Conservation (phyloP, 305 asterid genomes). For the Fraxinus sp. region DNA sequence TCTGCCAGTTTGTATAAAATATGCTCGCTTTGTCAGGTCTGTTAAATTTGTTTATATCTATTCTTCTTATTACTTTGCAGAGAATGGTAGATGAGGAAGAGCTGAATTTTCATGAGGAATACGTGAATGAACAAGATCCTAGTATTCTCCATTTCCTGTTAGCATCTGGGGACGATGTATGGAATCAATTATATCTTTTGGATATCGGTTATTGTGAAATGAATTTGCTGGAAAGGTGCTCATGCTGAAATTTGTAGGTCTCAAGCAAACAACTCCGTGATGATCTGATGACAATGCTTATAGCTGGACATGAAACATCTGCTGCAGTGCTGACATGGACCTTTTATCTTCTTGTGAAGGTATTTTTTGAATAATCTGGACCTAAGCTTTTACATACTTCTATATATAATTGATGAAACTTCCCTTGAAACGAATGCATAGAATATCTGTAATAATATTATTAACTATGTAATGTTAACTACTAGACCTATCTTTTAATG, state of each 20-base stretch:
- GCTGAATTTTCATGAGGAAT: constrained; percentile 94
- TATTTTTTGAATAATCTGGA: constrained; percentile 20
- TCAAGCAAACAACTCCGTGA: constrained; percentile 99
- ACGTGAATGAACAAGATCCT: constrained; percentile 96
- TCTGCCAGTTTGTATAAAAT: background rate
- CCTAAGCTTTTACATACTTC: background rate
- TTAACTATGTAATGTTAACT: background rate
- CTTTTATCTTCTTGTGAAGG: constrained; percentile 91
- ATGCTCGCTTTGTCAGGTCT: background rate
- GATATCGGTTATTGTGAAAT: constrained; percentile 18
- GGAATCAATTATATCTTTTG: constrained; percentile 25
- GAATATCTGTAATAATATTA: background rate
- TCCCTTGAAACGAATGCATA: background rate
- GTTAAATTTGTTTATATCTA: background rate
- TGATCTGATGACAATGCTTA: constrained; percentile 96
- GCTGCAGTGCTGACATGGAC: constrained; percentile 99
- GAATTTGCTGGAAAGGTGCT: constrained; percentile 33
- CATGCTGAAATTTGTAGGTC: constrained; percentile 55
- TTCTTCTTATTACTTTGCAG: constrained; percentile 46
- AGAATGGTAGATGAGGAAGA: constrained; percentile 96
- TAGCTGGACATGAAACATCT: constrained; percentile 99
- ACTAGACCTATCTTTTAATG: background rate
- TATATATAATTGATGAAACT: background rate
- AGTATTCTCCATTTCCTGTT: constrained; percentile 93
- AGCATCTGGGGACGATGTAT: constrained; percentile 97